phyloP scores from a whole-genome alignment of 352 stramenopile species.

The Globisporangium spinosum region DNA sequence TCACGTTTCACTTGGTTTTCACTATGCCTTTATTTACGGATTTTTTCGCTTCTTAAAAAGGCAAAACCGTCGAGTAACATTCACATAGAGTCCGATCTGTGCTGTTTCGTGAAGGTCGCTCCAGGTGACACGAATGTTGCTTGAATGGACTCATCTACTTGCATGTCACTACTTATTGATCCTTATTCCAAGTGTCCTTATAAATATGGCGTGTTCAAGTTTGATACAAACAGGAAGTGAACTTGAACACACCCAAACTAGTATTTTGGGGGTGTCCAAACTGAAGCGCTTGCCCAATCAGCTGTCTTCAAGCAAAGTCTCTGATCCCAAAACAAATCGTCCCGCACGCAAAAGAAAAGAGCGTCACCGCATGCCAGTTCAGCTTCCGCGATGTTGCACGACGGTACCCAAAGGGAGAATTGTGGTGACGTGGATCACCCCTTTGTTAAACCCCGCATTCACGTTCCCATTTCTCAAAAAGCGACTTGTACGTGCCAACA shows the following conservation, averaged over 20 bases:
- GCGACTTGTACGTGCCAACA: background rate
- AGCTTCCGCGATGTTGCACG: background rate
- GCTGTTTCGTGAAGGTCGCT: background rate
- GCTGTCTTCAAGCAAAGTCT: no score
- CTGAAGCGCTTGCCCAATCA: no score
- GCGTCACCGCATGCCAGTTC: background rate
- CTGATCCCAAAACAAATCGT: background rate
- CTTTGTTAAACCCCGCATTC: background rate
- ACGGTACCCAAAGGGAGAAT: background rate
- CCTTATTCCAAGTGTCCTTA: background rate
- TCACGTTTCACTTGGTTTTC: no score
- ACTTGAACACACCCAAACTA: no score
- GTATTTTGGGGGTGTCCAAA: no score
- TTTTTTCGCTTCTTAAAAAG: no score
- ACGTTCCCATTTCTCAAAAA: background rate
- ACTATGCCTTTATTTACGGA: no score
- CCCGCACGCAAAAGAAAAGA: no score
- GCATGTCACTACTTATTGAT: no score
- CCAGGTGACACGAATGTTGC: background rate
- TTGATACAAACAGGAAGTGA: no score
- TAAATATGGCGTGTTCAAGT: no score
- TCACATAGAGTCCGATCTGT: background rate
- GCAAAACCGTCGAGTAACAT: background rate
- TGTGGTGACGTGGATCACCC: background rate
- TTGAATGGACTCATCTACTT: no score